These are phyloP conservation scores for Boletus subparvulus DNA, from an alignment of 768 basidiomycete species.

Conservation along the genomic window DNA sequence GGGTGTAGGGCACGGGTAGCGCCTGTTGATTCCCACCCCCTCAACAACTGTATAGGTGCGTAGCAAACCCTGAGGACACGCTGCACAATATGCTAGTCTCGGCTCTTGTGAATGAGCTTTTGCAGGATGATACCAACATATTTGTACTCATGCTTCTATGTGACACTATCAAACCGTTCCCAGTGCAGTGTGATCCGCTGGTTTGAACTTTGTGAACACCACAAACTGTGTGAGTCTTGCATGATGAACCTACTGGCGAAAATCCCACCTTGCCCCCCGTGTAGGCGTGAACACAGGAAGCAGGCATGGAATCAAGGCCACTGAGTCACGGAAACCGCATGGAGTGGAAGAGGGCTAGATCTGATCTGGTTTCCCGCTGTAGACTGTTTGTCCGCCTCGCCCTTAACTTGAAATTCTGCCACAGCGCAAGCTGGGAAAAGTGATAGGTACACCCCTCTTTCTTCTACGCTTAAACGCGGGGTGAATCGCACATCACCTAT, in stretches of 20 bases:
- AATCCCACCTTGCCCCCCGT: too few relatives aligned
- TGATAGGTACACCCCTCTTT: neutral
- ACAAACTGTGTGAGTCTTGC: neutral
- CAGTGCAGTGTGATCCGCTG: neutral
- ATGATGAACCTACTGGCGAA: neutral
- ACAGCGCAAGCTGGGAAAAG: neutral
- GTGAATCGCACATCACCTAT: neutral
- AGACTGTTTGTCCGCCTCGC: slow-evolving; percentile 13
- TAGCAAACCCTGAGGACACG: too few relatives aligned
- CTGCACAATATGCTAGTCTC: neutral
- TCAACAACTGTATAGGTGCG: too few relatives aligned
- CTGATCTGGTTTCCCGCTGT: slow-evolving; percentile 7
- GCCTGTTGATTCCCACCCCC: too few relatives aligned
- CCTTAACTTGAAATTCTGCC: slow-evolving; percentile 4
- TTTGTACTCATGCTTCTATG: neutral
- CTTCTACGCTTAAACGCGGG: neutral
- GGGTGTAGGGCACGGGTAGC: too few relatives aligned
- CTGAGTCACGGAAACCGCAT: slow-evolving; percentile 6
- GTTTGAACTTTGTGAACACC: neutral
- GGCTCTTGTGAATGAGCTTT: neutral
- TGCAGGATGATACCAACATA: neutral
- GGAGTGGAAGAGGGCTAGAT: slow-evolving; percentile 5
- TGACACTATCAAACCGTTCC: too few relatives aligned
- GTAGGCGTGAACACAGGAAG: too few relatives aligned
- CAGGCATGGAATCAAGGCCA: neutral